phyloP scores from a whole-genome alignment of 495 filamentous ascomycete species.

The Ramalina peruviana region DNA sequence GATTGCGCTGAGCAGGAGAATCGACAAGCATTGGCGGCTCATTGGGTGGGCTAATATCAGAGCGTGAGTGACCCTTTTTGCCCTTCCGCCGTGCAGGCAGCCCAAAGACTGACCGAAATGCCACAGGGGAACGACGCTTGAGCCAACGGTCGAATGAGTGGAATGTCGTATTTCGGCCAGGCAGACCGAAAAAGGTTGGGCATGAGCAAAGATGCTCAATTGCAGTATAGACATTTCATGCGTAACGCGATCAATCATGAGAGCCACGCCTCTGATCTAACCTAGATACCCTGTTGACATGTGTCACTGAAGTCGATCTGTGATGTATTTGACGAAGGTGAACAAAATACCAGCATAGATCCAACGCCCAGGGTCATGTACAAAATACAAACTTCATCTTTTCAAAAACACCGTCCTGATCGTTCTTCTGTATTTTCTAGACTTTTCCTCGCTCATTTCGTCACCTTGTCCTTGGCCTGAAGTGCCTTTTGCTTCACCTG shows the following conservation, averaged over 20 bases:
- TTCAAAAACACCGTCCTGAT: not conserved
- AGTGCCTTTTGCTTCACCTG: constrained; percentile 8
- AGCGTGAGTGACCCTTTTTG: constrained; percentile 34
- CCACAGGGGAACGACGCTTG: not conserved
- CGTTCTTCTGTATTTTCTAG: constrained; percentile 8
- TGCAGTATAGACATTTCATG: no score
- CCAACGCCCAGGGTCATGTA: no score
- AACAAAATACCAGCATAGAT: no score
- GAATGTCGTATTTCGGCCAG: not conserved
- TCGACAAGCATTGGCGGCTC: constrained; percentile 98
- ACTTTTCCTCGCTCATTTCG: constrained; percentile 4
- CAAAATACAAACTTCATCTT: not conserved
- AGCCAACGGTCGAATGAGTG: not conserved
- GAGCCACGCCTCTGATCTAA: not conserved
- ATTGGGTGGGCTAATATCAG: constrained; percentile 95
- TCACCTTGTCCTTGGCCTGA: constrained; percentile 13
- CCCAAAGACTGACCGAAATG: not conserved
- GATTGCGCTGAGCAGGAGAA: constrained; percentile 87
- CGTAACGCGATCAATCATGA: no score
- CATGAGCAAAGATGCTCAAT: no score
- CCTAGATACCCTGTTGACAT: no score
- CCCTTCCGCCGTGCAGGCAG: not conserved
- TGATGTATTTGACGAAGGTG: no score
- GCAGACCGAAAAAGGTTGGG: not conserved
- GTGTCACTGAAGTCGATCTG: no score